Evolutionary conservation across 352 stramenopile species (phyloP), one percentile per base, ranked within the genome.

Genomic region (Thalassiosira exigua): DNA sequence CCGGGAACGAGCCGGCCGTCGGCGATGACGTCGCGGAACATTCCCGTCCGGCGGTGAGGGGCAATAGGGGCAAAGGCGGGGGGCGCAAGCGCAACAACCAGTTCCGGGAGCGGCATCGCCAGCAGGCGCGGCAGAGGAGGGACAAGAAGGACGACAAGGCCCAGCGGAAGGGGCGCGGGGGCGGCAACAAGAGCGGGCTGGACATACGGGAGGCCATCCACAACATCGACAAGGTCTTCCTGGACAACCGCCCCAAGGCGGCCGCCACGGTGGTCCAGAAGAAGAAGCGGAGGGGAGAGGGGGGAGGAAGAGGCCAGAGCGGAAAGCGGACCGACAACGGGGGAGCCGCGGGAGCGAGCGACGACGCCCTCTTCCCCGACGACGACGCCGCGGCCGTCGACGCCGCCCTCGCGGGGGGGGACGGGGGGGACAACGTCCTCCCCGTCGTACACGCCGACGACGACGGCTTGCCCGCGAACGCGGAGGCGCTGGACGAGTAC

Each of bases 141-240:
- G 4, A 56, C 4, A 56, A 53, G 57, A 67, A 67, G 22, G 32
- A 29, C 19, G 27, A 52, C n/a, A 64, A 53, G 11, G 21, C 14
- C 24, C 17, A 19, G 42, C 9, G 19, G 5, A 69, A 24, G 14
- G 36, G 46, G 29, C 19, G 26, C 21, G 12, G 19, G 32, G 5
- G 14, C 0, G 17, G 57, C n/a, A 39, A 64, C 2, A 36, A 33
- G 21, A 29, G 52, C 24, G 19, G 22, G 19, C 58, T 72, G n/a
- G 59, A 44, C 17, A 76, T 82, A 7, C 54, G 41, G 30, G 65
- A 82, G 24, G 73, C 73, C 3, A 82, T 82, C 51, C 29, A 70
- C 32, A 82, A 82, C 46, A 65, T 82, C 27, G 73, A 82, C 46
- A 72, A 74, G 33, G 56, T 82, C 2, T 82, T 72, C 27, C 59